Evolutionary conservation across 352 stramenopile species (phyloP), one percentile per base, ranked within the genome.

Genomic region (Phytopythium mirpurense): DNA sequence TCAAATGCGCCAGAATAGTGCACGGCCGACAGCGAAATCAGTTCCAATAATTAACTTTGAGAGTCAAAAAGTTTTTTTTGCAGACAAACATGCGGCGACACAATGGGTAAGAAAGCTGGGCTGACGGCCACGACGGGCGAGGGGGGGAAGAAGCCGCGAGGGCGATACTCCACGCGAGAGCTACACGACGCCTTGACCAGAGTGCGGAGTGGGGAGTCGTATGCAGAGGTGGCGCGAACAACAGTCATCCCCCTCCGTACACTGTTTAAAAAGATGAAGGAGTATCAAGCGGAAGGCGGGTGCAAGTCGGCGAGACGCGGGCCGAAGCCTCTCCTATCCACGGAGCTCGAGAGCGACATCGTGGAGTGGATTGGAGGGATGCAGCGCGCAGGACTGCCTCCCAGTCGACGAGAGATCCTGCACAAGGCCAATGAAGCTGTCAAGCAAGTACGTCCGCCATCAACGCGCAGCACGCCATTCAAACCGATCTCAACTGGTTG

Each of bases 401-500:
- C 41, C 32, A n/a, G 41, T 10, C 9, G 41, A 5, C 21, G 21
- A 5, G 21, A 32, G 21, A 31, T 46, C 2, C 6, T 46, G 21
- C 19, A n/a, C 5, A 46, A 46, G 21, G 41, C 19, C 40, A 45
- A 45, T 23, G 3, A 45, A 29, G n/a, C n/a, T n/a, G n/a, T 29
- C 7, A 16, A 45, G 2, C n/a, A 23, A 29, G 14, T 27, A 3
- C 21, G 5, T 21, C 41, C 41, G 5, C 5, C 21, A 5, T 32
- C 21, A 5, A 46, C 41, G 5, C 41, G 21, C 1, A 46, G 12
- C 7, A 10, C 24, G 1, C n/a, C 27, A 6, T 42, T 40, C 36
- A 47, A 44, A 5, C 29, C 38, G n/a, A 38, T 59, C 11, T 55
- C 57, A 0, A 42, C 38, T 23, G 57, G 57, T 3, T 63, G 57